Conservation (phyloP, 2,329 filamentous ascomycete genomes). For the Calycina marina region DNA sequence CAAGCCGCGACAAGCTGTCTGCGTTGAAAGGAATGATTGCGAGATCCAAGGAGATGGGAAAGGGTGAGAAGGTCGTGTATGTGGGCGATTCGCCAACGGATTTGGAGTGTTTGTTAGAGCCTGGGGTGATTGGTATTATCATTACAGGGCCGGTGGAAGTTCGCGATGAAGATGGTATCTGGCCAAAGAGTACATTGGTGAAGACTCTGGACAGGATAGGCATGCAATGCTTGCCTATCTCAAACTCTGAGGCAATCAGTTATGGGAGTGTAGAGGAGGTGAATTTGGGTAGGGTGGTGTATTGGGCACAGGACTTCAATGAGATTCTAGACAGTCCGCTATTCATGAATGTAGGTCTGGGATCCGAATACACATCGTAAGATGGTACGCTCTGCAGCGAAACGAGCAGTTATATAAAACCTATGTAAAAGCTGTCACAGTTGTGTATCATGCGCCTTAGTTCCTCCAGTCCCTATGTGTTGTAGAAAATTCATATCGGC, state of each 20-base stretch:
- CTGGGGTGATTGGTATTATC: slow-evolving; percentile 13
- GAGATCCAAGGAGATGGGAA: slow-evolving; percentile 1
- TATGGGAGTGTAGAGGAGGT: slow-evolving; percentile 2
- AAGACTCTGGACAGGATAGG: slow-evolving; percentile 10
- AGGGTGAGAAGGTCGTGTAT: slow-evolving; percentile 11
- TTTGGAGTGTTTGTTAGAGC: slow-evolving; percentile 17
- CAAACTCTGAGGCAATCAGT: too few relatives aligned
- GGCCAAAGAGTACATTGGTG: slow-evolving; percentile 10
- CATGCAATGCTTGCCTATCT: slow-evolving; percentile 7
- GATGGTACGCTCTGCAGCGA: too few relatives aligned
- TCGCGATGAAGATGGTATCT: slow-evolving; percentile 8
- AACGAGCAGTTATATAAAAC: too few relatives aligned
- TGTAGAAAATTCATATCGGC: too few relatives aligned
- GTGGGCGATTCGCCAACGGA: slow-evolving; percentile 21
- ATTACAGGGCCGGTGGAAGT: too few relatives aligned
- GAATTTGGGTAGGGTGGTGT: slow-evolving; percentile 3
- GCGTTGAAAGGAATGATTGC: slow-evolving; percentile 11
- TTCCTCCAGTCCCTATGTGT: not conserved
- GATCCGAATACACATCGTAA: too few relatives aligned
- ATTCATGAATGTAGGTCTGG: too few relatives aligned
- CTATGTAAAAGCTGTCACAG: too few relatives aligned
- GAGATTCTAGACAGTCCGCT: slow-evolving; percentile 12
- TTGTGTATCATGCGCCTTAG: not conserved
- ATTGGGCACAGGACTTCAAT: slow-evolving; percentile 15
- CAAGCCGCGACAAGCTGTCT: slow-evolving; percentile 15